These are phyloP conservation scores for Aureobasidium mangrovei DNA, from an alignment of 2,329 filamentous ascomycete genomes.

Conservation along the genomic window DNA sequence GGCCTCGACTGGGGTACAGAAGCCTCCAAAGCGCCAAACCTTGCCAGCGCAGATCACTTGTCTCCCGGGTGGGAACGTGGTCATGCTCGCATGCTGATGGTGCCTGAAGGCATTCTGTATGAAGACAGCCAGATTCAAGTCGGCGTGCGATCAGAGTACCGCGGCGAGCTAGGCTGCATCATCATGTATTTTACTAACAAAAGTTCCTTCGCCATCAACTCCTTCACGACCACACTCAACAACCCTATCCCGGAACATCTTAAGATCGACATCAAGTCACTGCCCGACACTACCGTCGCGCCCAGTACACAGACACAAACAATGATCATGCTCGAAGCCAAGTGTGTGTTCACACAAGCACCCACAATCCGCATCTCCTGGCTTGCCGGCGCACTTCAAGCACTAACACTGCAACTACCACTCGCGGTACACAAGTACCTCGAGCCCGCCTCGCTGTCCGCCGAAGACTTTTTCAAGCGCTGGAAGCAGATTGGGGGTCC, in stretches of 20 bases:
- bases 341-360: conserved; percentile 68
- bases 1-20: conserved; percentile 68
- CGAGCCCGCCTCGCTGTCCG: conserved; percentile 76
- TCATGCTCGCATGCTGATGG: conserved; percentile 72
- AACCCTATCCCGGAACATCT: conserved; percentile 60
- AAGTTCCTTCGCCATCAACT: conserved; percentile 66
- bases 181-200: conserved; percentile 97
- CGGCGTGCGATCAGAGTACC: conserved; percentile 86
- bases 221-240: conserved; percentile 90
- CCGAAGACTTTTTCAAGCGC: conserved; percentile 96
- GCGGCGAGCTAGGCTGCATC: conserved; percentile 87
- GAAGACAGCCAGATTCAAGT: conserved; percentile 93
- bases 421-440: conserved; percentile 92
- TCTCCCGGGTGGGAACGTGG: conserved; percentile 92
- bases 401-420: conserved; percentile 81
- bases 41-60: conserved; percentile 84
- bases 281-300: conserved; percentile 73
- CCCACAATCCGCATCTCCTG: conserved; percentile 94
- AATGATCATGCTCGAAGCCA: conserved; percentile 88
- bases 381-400: conserved; percentile 85
- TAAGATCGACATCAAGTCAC: conserved; percentile 76
- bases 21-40: conserved; percentile 62
- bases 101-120: conserved; percentile 79
- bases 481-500: conserved; percentile 97
- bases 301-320: conserved; percentile 77